These are phyloP conservation scores for Neurospora sp. DNA, from an alignment of 495 filamentous ascomycete genomes.

Conservation along the genomic window DNA sequence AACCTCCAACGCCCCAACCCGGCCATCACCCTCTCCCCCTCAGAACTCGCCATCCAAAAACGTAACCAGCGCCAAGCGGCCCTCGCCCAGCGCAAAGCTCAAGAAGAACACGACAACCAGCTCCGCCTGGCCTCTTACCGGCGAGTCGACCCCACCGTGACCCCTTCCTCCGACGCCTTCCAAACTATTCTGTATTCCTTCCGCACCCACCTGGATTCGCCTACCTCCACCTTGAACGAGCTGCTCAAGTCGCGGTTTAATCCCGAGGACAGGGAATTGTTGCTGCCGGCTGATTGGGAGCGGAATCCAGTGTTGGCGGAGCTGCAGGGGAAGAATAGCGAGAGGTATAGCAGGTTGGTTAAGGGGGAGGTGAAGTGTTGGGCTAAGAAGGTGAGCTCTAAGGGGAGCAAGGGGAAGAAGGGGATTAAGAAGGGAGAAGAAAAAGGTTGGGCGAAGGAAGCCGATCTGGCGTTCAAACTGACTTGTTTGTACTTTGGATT, in stretches of 20 bases:
- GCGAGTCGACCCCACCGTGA: conserved; percentile 11
- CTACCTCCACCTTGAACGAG: conserved; percentile 1
- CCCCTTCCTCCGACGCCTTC: conserved; percentile 7
- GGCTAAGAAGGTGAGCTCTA: background rate
- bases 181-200: background rate
- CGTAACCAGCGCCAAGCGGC: background rate
- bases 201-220: background rate
- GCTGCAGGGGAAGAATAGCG: conserved; percentile 12
- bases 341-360: conserved; percentile 11
- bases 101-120: conserved; percentile 2
- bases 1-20: background rate
- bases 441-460: background rate
- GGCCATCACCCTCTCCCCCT: background rate
- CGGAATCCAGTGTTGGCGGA: conserved; percentile 5
- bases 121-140: background rate
- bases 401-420: background rate
- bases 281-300: conserved; percentile 6
- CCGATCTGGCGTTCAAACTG: conserved; percentile 18
- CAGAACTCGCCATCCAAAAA: background rate
- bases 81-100: background rate
- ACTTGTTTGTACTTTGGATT: conserved; percentile 19
- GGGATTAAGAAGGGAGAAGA: background rate
- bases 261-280: conserved; percentile 8
- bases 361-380: background rate
- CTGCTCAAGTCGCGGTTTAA: conserved; percentile 11